phyloP scores from a whole-genome alignment of 2,329 filamentous ascomycete genomes.

The Fonsecaea multimorphosa region DNA sequence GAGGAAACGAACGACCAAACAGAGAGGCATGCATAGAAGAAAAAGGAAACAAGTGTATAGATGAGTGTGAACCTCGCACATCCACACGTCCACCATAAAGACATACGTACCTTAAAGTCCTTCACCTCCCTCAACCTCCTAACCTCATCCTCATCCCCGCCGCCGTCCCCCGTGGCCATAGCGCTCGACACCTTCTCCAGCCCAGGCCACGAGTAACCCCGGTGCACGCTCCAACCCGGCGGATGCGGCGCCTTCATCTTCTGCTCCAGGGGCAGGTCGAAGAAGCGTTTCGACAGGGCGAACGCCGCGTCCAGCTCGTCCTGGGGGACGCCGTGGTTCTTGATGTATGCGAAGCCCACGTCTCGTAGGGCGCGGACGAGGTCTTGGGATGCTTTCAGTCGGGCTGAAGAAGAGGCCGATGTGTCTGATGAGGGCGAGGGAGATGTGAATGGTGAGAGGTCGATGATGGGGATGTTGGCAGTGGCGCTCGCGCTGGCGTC shows the following conservation, averaged over 20 bases:
- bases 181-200: constrained; percentile 61
- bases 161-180: constrained; percentile 49
- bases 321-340: constrained; percentile 54
- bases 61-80: too few species aligned
- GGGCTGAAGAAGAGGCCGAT: constrained; percentile 39
- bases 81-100: too few species aligned
- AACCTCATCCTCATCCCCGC: constrained; percentile 44
- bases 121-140: constrained; percentile 53
- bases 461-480: constrained; percentile 47
- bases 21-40: too few species aligned
- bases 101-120: constrained; percentile 57
- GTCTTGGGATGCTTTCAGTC: constrained; percentile 38
- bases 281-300: constrained; percentile 52
- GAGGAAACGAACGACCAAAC: too few species aligned
- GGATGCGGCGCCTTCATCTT: constrained; percentile 60
- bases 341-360: constrained; percentile 58
- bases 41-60: too few species aligned
- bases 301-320: constrained; percentile 53
- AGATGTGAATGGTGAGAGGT: constrained; percentile 48
- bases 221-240: constrained; percentile 56
- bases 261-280: constrained; percentile 52
- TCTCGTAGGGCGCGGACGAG: constrained; percentile 52
- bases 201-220: constrained; percentile 63
- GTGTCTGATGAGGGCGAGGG: constrained; percentile 35
- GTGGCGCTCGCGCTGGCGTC: neutral